Conservation (phyloP, 2,329 filamentous ascomycete genomes). For the Ramularia endophylla region DNA sequence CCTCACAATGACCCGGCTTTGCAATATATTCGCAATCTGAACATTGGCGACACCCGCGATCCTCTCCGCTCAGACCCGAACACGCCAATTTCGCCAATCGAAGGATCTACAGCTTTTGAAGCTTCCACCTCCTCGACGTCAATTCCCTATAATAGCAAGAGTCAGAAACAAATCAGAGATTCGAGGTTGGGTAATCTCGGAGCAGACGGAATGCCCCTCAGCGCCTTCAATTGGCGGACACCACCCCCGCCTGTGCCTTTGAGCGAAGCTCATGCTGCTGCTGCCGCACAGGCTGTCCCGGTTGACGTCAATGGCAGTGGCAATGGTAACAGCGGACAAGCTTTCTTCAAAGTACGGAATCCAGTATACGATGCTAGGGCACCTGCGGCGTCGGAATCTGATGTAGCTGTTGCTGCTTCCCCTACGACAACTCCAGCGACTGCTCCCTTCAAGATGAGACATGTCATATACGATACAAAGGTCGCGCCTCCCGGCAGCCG, state of each 20-base stretch:
- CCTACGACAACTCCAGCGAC: conserved; percentile 11
- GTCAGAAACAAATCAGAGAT: conserved; percentile 17
- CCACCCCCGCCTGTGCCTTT: conserved; percentile 1
- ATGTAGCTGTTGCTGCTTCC: conserved; percentile 5
- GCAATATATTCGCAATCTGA: conserved; percentile 2
- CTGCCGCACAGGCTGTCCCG: neutral
- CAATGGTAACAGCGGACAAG: conserved; percentile 3
- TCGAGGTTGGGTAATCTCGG: conserved; percentile 23
- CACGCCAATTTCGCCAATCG: conserved; percentile 2
- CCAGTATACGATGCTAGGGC: conserved; percentile 22
- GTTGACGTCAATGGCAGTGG: neutral
- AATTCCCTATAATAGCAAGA: conserved; percentile 7
- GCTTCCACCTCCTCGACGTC: conserved; percentile 4
- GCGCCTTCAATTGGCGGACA: conserved; percentile 11
- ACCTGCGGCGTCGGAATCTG: conserved; percentile 3
- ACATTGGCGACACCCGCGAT: neutral
- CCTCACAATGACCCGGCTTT: conserved; percentile 9
- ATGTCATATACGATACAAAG: conserved; percentile 21
- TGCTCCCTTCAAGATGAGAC: conserved; percentile 24
- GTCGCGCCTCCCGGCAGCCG: conserved; percentile 14
- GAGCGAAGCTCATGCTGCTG: conserved; percentile 6
- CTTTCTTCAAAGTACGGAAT: conserved; percentile 25
- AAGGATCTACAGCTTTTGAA: neutral
- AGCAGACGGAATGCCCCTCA: conserved; percentile 27
- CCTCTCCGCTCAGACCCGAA: conserved; percentile 1